A percentile compares a stretch with the other conserved stretches of the same genome.
Conservation (phyloP, 2,329 filamentous ascomycete species). For the Davidsoniella virescens region DNA sequence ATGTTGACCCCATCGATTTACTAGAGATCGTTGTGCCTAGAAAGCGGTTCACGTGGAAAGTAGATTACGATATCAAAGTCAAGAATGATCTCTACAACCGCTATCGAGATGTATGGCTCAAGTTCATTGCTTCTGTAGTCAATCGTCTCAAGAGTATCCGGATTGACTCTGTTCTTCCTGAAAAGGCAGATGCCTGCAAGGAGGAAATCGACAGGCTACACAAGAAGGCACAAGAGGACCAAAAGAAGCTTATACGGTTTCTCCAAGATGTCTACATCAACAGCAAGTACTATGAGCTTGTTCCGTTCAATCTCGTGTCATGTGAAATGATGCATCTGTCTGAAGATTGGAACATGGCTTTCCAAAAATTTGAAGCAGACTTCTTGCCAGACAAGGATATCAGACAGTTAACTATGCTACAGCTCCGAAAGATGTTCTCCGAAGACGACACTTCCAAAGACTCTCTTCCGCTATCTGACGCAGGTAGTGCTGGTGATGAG, state of each 20-base stretch:
- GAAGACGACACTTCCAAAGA: conserved; percentile 66
- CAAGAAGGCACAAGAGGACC: conserved; percentile 71
- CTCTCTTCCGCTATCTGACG: conserved; percentile 54
- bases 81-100: conserved; percentile 83
- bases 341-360: conserved; percentile 81
- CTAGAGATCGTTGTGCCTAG: conserved; percentile 89
- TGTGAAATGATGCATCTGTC: conserved; percentile 86
- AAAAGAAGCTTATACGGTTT: conserved; percentile 53
- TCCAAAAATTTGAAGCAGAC: conserved; percentile 78
- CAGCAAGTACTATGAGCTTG: conserved; percentile 92
- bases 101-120: conserved; percentile 65
- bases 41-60: conserved; percentile 88
- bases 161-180: conserved; percentile 75
- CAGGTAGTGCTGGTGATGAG: background rate
- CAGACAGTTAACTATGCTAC: conserved; percentile 73
- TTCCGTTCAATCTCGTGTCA: conserved; percentile 78
- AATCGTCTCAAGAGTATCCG: conserved; percentile 74
- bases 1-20: conserved; percentile 83
- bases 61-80: conserved; percentile 78
- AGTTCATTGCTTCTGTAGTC: conserved; percentile 79
- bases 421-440: conserved; percentile 87
- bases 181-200: conserved; percentile 70
- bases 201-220: conserved; percentile 63
- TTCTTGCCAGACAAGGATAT: conserved; percentile 97
- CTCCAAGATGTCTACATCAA: conserved; percentile 83